Base-by-base conservation (phyloP, 2,329 filamentous ascomycete genomes). In the Exserohilum turcica region DNA sequence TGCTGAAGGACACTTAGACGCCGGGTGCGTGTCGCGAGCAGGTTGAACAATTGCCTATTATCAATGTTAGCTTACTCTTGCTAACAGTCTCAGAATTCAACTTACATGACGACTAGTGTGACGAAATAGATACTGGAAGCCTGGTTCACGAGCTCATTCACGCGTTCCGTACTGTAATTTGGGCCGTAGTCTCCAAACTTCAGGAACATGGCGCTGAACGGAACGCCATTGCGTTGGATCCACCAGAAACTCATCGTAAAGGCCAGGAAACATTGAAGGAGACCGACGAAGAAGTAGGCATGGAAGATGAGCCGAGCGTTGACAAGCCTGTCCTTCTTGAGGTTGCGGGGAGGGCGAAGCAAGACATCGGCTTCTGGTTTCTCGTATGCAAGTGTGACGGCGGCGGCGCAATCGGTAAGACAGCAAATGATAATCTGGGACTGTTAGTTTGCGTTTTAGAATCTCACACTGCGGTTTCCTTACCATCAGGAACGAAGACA, bases 91-190 rank as follows among this genome's bases (percentile, higher is more conserved):
- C 7, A 6, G n/a, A 10, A 8, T 1, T 38, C 5, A 40, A 70
- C 81, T 71, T 77, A 84, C 88, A 92, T 91, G 43, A 92, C 86
- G 2, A 93, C 89, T 18, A 93, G 77, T 54, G 87, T 92, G 61
- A 92, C 83, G 64, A 92, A 92, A 73, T 92, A 92, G 54, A 93
- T 86, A 13, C 86, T 89, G 32, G 84, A 87, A 0, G 87, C 88
- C 55, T 83, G 80, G 57, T 86, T 87, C 19, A 88, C 75, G 57
- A 83, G 80, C 24, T 77, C 71, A 0, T 74, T 76, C 27, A 74
- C 57, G 28, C 61, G 66, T 13, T 64, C 63, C 1, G 57, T 19
- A 40, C 67, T 65, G 46, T 66, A 72, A 28, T 65, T 50, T 1
- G 57, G 15, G 37, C 67, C 63, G 36, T 66, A 65, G 2, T 60